These are phyloP conservation scores for Catenaria anguillulae DNA, from an alignment of 371 early-diverging fungal species.

Conservation along the genomic window DNA sequence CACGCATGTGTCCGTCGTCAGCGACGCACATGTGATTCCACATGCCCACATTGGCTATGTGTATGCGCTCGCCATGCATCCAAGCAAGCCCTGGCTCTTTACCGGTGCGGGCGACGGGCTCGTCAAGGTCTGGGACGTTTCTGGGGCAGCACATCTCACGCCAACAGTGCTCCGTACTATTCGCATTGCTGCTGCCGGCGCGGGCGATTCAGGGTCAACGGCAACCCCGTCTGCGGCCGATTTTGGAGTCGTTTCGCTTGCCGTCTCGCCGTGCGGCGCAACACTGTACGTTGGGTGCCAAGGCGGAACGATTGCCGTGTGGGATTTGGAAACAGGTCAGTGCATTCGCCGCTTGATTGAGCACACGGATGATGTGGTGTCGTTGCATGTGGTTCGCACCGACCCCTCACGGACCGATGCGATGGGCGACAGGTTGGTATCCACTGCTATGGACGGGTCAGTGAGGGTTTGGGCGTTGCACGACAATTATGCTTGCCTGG, in stretches of 20 bases:
- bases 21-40: neutral
- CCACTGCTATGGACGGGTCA: neutral
- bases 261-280: neutral
- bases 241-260: neutral
- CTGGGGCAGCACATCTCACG: neutral
- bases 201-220: neutral
- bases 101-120: constrained; percentile 20
- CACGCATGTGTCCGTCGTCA: neutral
- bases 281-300: constrained; percentile 2
- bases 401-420: no score
- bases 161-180: neutral
- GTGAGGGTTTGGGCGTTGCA: neutral
- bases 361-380: neutral
- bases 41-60: constrained; percentile 4
- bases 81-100: constrained; percentile 10
- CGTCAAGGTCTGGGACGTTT: constrained; percentile 15
- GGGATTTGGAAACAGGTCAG: constrained; percentile 1
- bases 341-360: constrained; percentile 1
- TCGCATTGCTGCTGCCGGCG: neutral
- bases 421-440: neutral
- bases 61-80: neutral
- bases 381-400: neutral
- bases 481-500: no score
- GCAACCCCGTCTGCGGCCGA: neutral
- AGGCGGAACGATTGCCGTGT: constrained; percentile 2